Conservation (phyloP, 169 alveolate species). For the Eimeria zaria region DNA sequence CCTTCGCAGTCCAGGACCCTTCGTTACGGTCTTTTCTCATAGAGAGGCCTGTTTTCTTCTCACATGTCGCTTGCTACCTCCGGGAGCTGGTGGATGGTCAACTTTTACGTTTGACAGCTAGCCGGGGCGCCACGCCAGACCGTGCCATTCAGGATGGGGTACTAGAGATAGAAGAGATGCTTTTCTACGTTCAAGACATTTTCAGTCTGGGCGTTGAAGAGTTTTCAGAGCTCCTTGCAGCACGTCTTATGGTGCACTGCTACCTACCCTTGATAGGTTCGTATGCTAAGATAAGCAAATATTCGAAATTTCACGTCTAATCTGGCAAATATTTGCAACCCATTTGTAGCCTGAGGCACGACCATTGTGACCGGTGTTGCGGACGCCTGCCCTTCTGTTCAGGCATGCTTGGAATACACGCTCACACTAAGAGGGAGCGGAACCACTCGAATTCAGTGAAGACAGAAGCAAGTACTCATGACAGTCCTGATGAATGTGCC, state of each 20-base stretch:
- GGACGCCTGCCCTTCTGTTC: neutral
- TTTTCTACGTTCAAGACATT: conserved; percentile 77
- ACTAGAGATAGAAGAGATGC: conserved; percentile 77
- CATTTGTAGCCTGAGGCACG: neutral
- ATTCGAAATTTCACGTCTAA: neutral
- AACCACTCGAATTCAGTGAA: neutral
- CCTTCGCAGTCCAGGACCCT: conserved; percentile 72
- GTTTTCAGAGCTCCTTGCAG: conserved; percentile 65
- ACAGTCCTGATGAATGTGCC: neutral
- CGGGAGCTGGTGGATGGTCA: conserved; percentile 76
- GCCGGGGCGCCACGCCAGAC: conserved; percentile 18
- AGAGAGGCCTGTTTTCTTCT: conserved; percentile 57
- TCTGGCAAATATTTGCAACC: neutral
- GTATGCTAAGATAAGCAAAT: neutral
- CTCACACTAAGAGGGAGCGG: neutral
- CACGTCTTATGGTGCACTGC: conserved; percentile 66
- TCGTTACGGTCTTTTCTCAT: conserved; percentile 55
- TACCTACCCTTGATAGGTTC: conserved; percentile 69
- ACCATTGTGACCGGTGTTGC: neutral
- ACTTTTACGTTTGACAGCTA: neutral
- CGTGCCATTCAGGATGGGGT: conserved; percentile 22
- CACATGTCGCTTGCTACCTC: conserved; percentile 82
- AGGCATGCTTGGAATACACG: conserved; percentile 21
- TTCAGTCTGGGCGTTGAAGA: conserved; percentile 59
- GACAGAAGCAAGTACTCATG: neutral